These are phyloP conservation scores for Begonia loranthoides DNA, from an alignment of 306 rosid species.

Conservation along the genomic window DNA sequence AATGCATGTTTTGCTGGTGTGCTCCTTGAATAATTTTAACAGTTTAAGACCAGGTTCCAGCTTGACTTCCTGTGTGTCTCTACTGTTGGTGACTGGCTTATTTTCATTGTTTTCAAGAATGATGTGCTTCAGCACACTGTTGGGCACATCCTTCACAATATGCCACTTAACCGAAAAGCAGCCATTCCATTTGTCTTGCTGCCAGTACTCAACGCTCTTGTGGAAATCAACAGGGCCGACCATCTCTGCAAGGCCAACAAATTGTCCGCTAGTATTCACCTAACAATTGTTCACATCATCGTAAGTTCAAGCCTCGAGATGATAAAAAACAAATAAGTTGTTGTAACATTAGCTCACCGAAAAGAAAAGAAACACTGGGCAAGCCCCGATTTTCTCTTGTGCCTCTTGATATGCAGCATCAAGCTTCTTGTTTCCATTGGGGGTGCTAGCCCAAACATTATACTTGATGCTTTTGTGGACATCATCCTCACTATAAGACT, in stretches of 20 bases:
- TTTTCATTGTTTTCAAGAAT: constrained; percentile 90
- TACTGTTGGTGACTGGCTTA: constrained; percentile 88
- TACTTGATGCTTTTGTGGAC: constrained; percentile 94
- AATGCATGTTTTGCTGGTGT: constrained; percentile 70
- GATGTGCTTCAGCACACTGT: constrained; percentile 84
- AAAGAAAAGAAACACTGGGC: constrained; percentile 70
- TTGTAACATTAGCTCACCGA: constrained; percentile 33
- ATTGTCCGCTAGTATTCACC: constrained; percentile 98
- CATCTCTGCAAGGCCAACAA: constrained; percentile 97
- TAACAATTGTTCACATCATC: constrained; percentile 8
- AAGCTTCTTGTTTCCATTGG: constrained; percentile 93
- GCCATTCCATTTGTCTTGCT: constrained; percentile 98
- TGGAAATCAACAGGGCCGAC: constrained; percentile 85
- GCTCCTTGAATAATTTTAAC: constrained; percentile 70
- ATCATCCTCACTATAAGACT: constrained; percentile 96
- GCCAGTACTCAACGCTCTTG: constrained; percentile 91
- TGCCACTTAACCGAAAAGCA: constrained; percentile 96
- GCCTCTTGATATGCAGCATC: constrained; percentile 92
- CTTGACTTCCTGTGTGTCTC: constrained; percentile 94
- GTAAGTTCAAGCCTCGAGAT: not conserved
- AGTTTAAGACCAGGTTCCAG: constrained; percentile 69
- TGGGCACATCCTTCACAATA: constrained; percentile 86
- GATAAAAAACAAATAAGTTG: not conserved
- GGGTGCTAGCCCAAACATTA: constrained; percentile 97
- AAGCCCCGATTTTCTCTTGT: constrained; percentile 64